Evolutionary conservation across 2,329 filamentous ascomycete genomes (phyloP).

Genomic region (Plenodomus lindquistii): DNA sequence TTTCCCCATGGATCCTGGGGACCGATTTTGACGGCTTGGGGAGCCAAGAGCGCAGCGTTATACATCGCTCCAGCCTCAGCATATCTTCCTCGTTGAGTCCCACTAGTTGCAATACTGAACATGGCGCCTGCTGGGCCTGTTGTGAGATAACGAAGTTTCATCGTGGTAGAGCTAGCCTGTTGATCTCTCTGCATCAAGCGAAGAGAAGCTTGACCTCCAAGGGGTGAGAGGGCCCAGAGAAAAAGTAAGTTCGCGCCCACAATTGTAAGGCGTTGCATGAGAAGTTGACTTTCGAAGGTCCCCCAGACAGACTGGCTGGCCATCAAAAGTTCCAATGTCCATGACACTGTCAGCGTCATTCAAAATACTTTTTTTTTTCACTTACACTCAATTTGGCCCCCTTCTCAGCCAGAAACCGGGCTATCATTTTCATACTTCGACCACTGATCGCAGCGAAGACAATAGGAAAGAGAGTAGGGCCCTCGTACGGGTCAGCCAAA

Average conservation of each 20-base stretch:
- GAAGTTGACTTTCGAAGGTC: conserved; percentile 39
- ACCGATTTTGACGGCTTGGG: conserved; percentile 24
- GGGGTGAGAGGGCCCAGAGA: conserved; percentile 42
- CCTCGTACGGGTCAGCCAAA: conserved; percentile 11
- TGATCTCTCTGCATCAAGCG: conserved; percentile 28
- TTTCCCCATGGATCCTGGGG: conserved; percentile 40
- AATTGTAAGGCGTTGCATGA: conserved; percentile 33
- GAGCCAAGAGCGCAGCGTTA: conserved; percentile 29
- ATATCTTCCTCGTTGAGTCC: conserved; percentile 17
- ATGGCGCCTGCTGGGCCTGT: conserved; percentile 27
- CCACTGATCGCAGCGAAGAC: conserved; percentile 42
- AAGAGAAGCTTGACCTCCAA: conserved; percentile 44
- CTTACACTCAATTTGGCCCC: conserved; percentile 37
- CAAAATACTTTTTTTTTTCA: background rate
- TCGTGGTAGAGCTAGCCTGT: background rate
- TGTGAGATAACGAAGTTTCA: conserved; percentile 32
- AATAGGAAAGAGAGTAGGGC: conserved; percentile 44
- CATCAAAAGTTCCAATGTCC: conserved; percentile 42
- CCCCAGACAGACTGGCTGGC: conserved; percentile 46
- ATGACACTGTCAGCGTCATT: conserved; percentile 1
- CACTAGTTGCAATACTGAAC: conserved; percentile 18
- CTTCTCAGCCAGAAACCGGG: conserved; percentile 38
- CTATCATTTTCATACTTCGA: conserved; percentile 42
- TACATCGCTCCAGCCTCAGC: conserved; percentile 29
- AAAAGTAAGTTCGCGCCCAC: conserved; percentile 39